phyloP scores from a whole-genome alignment of 164 flowering plant species.

The Akebia trifoliata region DNA sequence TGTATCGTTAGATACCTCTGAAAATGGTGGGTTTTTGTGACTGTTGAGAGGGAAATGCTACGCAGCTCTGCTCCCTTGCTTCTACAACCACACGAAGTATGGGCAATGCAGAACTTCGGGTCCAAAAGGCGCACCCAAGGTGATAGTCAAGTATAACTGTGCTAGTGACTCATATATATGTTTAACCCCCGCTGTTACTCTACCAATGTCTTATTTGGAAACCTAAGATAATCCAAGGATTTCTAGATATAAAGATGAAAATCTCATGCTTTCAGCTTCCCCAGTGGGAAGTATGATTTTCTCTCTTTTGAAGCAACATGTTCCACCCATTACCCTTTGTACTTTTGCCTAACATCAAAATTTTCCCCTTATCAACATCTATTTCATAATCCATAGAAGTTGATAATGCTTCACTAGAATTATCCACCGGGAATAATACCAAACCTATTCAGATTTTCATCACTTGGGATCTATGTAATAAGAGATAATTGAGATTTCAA shows the following conservation, averaged over 20 bases:
- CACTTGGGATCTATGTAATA: conserved; percentile 30
- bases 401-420: conserved; percentile 22
- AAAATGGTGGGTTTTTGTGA: conserved; percentile 58
- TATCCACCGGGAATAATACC: conserved; percentile 20
- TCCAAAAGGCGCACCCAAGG: conserved; percentile 39
- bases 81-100: conserved; percentile 27
- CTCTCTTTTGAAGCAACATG: conserved; percentile 46
- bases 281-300: conserved; percentile 26
- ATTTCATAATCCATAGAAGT: conserved; percentile 28
- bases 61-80: conserved; percentile 38
- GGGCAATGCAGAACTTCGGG: conserved; percentile 18
- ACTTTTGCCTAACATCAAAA: conserved; percentile 28
- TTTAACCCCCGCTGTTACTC: conserved; percentile 22
- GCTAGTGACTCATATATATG: conserved; percentile 34
- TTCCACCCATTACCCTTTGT: conserved; percentile 25
- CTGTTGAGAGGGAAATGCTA: conserved; percentile 41
- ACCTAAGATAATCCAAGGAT: conserved; percentile 33
- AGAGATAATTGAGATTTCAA: background rate
- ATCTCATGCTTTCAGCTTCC: conserved; percentile 36
- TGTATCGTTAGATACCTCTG: conserved; percentile 36
- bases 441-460: conserved; percentile 38
- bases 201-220: conserved; percentile 26
- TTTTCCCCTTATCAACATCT: conserved; percentile 30
- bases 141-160: conserved; percentile 55
- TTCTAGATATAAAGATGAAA: conserved; percentile 26